Base-by-base conservation (phyloP, 2,329 filamentous ascomycete genomes). In the Ophiostoma pallidulum region DNA sequence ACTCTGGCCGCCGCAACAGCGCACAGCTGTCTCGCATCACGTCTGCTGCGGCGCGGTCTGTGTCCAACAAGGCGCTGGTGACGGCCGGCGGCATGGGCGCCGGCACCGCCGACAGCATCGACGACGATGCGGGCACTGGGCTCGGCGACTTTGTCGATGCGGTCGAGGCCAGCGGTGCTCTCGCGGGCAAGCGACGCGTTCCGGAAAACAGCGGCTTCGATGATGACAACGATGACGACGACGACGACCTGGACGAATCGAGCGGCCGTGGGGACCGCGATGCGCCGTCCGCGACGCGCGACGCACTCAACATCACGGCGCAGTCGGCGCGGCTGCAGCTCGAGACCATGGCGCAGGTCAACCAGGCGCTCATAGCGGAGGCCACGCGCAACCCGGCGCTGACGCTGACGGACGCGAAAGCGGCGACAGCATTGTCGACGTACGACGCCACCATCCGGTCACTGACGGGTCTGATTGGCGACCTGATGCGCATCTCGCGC, bases 231-330 rank as follows among this genome's bases (percentile, higher is more conserved):
- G 80, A 81, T 28, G 81, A 83, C 41, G 81, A 75, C 18, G 86
- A 94, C 41, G 86, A 91, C 22, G 85, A 86, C 50, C 80, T 79
- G 37, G 88, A 94, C 57, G 86, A 87, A 53, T 83, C 78, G 31
- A 94, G 88, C 58, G 84, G 83, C 45, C 45, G 31, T 12, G n/a
- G n/a, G n/a, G 53, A 52, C 7, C 82, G 78, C 49, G 86, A 94
- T 53, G 69, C 81, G 29, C 80, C 78, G 8, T 77, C 83, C 1
- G 79, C 81, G 29, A 90, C 79, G 59, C 94, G 94, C 60, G 92
- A 98, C 62, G 90, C 92, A 2, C 90, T 97, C 65, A 91, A 91
- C 62, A 97, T 98, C 59, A 96, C 91, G 3, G 92, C 92, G 0
- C 91, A 97, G 63, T 97, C 92, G 13, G 89, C 89, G 10, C 91